Percentiles rank a stretch among this genome's conserved stretches.
Evolutionary conservation across 108 stramenopile species (phyloP).

Genomic region (Nitzschia inconspicua): DNA sequence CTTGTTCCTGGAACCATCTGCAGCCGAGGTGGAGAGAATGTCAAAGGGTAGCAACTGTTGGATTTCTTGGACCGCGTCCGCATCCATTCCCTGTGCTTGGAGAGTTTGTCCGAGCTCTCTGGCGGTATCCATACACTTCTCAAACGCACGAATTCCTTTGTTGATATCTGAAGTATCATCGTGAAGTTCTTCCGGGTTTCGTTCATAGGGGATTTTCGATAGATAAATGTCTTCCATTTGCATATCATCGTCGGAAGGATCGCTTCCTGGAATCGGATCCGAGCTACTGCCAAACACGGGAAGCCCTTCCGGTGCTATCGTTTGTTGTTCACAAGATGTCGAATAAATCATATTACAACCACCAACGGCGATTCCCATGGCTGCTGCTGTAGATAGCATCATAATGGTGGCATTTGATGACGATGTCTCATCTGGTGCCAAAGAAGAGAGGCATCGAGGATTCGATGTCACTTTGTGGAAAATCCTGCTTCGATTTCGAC

Average conservation of each 20-base stretch:
- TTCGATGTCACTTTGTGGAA: too few species aligned
- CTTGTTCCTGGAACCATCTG: neutral
- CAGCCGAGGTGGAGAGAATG: neutral
- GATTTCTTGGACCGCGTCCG: neutral
- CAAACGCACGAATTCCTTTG: conserved; percentile 23
- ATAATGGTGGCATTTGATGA: too few species aligned
- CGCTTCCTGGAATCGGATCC: conserved; percentile 38
- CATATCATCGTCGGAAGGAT: neutral
- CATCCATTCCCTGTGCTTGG: neutral
- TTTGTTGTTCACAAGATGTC: too few species aligned
- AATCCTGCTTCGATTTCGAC: too few species aligned
- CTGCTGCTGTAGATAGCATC: too few species aligned
- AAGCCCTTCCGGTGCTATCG: conserved; percentile 13
- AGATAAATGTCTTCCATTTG: conserved; percentile 19
- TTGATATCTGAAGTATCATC: conserved; percentile 19
- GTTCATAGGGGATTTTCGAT: neutral
- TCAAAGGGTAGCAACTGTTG: neutral
- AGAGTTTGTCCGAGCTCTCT: too few species aligned
- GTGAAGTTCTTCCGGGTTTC: conserved; percentile 6
- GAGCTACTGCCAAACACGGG: conserved; percentile 42
- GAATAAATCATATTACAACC: too few species aligned
- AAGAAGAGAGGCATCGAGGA: too few species aligned
- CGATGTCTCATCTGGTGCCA: too few species aligned
- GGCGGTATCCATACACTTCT: conserved; percentile 3
- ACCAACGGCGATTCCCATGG: too few species aligned